phyloP scores from a whole-genome alignment of 2,329 filamentous ascomycete species.

The Stachybotrys echinatus region DNA sequence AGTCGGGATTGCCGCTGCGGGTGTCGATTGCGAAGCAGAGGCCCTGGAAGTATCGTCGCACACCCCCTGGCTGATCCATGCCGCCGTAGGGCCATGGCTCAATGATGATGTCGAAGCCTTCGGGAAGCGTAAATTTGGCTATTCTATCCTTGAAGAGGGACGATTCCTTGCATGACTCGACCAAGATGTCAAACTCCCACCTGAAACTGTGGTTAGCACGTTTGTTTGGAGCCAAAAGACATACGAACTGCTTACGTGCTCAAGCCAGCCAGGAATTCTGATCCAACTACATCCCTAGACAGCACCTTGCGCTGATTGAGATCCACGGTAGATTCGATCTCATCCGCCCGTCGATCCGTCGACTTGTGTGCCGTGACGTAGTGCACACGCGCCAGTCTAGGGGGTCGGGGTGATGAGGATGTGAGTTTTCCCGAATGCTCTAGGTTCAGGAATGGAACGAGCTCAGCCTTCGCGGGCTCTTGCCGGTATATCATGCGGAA shows the following conservation, averaged over 20 bases:
- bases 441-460: constrained; percentile 55
- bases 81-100: constrained; percentile 65
- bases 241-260: neutral
- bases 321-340: neutral
- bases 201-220: constrained; percentile 30
- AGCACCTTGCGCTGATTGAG: neutral
- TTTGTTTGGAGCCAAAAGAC: constrained; percentile 9
- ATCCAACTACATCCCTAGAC: neutral
- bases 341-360: neutral
- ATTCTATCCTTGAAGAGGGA: constrained; percentile 41
- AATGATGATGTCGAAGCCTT: constrained; percentile 33
- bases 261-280: neutral
- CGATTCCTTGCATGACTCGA: constrained; percentile 32
- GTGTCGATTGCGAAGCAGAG: constrained; percentile 40
- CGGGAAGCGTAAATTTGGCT: constrained; percentile 30
- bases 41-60: constrained; percentile 42
- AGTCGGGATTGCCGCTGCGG: constrained; percentile 40
- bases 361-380: constrained; percentile 20
- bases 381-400: constrained; percentile 40
- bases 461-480: constrained; percentile 55
- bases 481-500: constrained; percentile 59
- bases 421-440: constrained; percentile 48
- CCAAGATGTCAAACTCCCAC: constrained; percentile 27
- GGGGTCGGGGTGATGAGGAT: constrained; percentile 33
- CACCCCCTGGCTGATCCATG: constrained; percentile 29